Base-by-base conservation (phyloP, 2,329 filamentous ascomycete genomes). In the Fusarium praegraminearum region DNA sequence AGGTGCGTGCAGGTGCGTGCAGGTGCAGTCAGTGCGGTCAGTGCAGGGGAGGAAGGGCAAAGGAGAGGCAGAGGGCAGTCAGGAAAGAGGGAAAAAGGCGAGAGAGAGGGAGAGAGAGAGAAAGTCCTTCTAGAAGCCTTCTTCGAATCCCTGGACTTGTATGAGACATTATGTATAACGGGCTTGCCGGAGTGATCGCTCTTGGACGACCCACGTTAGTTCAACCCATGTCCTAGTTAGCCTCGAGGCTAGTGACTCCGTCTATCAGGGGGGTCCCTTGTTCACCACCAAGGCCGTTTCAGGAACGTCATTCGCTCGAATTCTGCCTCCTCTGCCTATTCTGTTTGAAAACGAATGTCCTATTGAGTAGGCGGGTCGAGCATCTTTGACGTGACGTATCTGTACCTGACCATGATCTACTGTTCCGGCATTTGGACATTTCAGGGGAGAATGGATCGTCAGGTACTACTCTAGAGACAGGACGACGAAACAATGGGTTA, bases 61-160 rank as follows among this genome's bases (percentile, higher is more conserved):
- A 57, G 32, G 61, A 56, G 32, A 58, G 45, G 32, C 51, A 43
- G 35, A 54, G 28, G 36, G 20, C n/a, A 20, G 50, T 53, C 62
- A 38, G 57, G 51, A 63, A 46, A 47, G 45, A 57, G 53, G 44
- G 36, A 44, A 62, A 57, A 40, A 36, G 7, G 33, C 33, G 33
- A 62, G 38, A 47, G 47, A 56, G 52, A 41, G 36, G 41, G 57
- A 58, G 60, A 63, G 57, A 45, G 58, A 52, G 59, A 55, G 40
- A 52, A 62, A 54, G 43, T 53, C 57, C 76, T 77, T 77, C 76
- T 76, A 77, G 76, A 77, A 77, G 76, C 69, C 69, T 73, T 77
- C 69, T 44, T 71, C 59, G 70, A 74, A 75, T 70, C 62, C 63
- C 72, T 68, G 72, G 46, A 58, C 58, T 60, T 50, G 67, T 58